Conservation (phyloP, 2,329 filamentous ascomycete species). For the Paraphoma chrysanthemicola region DNA sequence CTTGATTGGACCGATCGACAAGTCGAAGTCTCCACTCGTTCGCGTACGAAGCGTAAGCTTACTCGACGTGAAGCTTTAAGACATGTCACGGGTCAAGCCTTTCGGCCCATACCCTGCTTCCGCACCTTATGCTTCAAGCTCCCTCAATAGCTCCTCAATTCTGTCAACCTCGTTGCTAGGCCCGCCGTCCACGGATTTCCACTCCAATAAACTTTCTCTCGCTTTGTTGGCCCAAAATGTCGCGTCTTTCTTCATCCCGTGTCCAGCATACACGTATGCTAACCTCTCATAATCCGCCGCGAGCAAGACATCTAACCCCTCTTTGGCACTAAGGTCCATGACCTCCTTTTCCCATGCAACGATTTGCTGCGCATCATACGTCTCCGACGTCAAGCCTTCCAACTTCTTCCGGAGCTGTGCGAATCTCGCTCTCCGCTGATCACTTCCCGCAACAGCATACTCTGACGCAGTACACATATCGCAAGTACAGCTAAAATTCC, state of each 20-base stretch:
- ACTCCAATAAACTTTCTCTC: slow-evolving; percentile 23
- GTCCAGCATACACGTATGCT: slow-evolving; percentile 33
- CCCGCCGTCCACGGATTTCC: slow-evolving; percentile 26
- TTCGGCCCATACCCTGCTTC: too few relatives aligned
- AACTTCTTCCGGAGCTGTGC: slow-evolving; percentile 18
- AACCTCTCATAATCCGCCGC: slow-evolving; percentile 31
- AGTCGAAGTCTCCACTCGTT: too few relatives aligned
- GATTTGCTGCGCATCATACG: slow-evolving; percentile 27
- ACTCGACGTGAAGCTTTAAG: too few relatives aligned
- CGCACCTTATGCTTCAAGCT: slow-evolving; percentile 13
- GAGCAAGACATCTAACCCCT: slow-evolving; percentile 27
- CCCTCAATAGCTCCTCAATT: slow-evolving; percentile 23
- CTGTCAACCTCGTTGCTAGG: slow-evolving; percentile 18
- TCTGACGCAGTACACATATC: slow-evolving; percentile 23
- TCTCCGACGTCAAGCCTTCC: slow-evolving; percentile 23
- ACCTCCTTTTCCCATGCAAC: slow-evolving; percentile 33
- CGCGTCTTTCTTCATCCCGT: slow-evolving; percentile 20
- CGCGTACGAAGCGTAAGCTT: too few relatives aligned
- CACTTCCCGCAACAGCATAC: slow-evolving; percentile 22
- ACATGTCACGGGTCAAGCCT: too few relatives aligned
- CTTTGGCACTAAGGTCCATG: slow-evolving; percentile 24
- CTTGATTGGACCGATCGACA: too few relatives aligned
- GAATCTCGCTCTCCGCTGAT: slow-evolving; percentile 25
- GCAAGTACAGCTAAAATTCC: slow-evolving; percentile 33
- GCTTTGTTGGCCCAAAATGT: slow-evolving; percentile 26